Percentiles rank a stretch among this genome's conserved stretches.
These are phyloP conservation scores for Mesembryanthemum crystallinum DNA, from an alignment of 148 eudicot species.

Conservation along the genomic window DNA sequence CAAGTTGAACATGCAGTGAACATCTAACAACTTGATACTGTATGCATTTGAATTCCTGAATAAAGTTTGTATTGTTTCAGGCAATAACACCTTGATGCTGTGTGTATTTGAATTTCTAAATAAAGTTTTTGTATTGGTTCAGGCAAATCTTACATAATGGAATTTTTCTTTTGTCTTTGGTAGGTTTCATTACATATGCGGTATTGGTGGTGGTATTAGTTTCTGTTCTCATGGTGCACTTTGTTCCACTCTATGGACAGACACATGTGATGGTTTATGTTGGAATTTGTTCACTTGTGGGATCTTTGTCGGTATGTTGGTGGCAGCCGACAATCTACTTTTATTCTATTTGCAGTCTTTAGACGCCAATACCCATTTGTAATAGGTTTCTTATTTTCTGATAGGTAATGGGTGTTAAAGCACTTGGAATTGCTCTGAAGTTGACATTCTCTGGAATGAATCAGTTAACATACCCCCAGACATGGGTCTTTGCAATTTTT, in stretches of 20 bases:
- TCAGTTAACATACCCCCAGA: conserved; percentile 70
- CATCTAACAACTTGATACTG: background rate
- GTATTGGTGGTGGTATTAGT: conserved; percentile 46
- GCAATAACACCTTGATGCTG: background rate
- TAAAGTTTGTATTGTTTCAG: background rate
- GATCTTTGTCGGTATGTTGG: conserved; percentile 64
- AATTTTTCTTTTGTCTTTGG: conserved; percentile 18
- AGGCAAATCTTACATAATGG: background rate
- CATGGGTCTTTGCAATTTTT: conserved; percentile 57
- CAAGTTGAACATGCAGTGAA: background rate
- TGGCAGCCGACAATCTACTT: background rate
- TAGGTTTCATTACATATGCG: conserved; percentile 66
- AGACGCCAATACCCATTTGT: conserved; percentile 1
- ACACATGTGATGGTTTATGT: conserved; percentile 64
- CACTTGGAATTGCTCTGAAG: conserved; percentile 75
- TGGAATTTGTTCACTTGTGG: conserved; percentile 74
- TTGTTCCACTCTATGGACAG: conserved; percentile 65
- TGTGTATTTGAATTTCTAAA: background rate
- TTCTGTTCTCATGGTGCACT: conserved; percentile 44
- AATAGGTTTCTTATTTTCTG: conserved; percentile 7
- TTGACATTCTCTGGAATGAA: conserved; percentile 68
- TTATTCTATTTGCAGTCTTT: background rate
- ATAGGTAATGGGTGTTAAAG: conserved; percentile 83
- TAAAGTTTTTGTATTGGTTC: background rate
- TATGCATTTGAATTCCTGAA: background rate